A percentile compares a stretch with the other conserved stretches of the same genome.
Conservation (phyloP, 805 yeast genomes). For the Brettanomyces nanus region DNA sequence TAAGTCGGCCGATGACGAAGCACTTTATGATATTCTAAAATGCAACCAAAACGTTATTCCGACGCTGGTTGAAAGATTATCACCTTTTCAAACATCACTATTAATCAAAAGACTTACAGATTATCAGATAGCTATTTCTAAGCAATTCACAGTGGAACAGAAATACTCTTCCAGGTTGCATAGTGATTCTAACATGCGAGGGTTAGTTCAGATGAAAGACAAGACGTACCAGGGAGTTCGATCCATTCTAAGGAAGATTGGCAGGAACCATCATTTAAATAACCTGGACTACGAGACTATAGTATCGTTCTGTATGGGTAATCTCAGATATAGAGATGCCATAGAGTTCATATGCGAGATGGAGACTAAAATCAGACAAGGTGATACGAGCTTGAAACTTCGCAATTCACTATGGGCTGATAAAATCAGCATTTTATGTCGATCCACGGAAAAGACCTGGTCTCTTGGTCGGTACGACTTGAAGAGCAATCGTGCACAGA, state of each 20-base stretch:
- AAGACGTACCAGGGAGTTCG: conserved; percentile 6
- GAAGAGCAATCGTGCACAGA: conserved; percentile 9
- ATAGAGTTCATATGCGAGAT: conserved; percentile 12
- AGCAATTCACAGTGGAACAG: conserved; percentile 12
- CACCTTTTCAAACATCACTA: conserved; percentile 10
- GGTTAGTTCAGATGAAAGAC: conserved; percentile 5
- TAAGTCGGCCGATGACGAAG: conserved; percentile 6
- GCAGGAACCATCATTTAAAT: conserved; percentile 3
- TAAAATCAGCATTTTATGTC: conserved; percentile 18
- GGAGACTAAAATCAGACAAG: conserved; percentile 9
- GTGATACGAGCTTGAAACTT: conserved; percentile 6
- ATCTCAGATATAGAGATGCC: conserved; percentile 14
- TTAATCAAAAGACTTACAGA: conserved; percentile 11
- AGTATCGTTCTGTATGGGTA: conserved; percentile 13
- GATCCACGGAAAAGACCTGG: conserved; percentile 20
- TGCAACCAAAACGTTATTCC: neutral
- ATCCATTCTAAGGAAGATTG: conserved; percentile 5
- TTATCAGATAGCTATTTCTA: conserved; percentile 7
- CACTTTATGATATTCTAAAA: conserved; percentile 1
- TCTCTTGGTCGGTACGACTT: conserved; percentile 14
- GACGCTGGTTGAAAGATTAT: neutral
- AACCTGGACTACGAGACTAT: conserved; percentile 21
- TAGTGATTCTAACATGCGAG: conserved; percentile 9
- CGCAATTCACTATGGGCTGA: conserved; percentile 19
- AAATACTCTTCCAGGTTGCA: conserved; percentile 15